A percentile compares a stretch with the other conserved stretches of the same genome.
Conservation (phyloP, 2,329 filamentous ascomycete species). For the Claviceps africana region DNA sequence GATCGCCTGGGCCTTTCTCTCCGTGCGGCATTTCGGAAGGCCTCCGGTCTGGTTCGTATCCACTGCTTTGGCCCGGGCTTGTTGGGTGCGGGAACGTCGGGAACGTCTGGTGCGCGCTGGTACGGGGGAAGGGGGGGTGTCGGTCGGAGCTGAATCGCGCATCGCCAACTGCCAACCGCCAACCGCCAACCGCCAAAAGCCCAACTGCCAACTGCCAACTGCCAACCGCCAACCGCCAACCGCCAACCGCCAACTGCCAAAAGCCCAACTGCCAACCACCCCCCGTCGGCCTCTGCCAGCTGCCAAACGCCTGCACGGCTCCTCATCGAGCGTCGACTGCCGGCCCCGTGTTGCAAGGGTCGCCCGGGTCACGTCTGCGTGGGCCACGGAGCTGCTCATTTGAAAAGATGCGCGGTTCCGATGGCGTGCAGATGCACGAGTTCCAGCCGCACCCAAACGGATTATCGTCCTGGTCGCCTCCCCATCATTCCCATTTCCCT, state of each 20-base stretch:
- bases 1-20: not conserved
- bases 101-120: no score
- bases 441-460: constrained; percentile 5
- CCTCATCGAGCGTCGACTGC: not conserved
- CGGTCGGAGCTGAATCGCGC: not conserved
- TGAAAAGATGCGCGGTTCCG: constrained; percentile 12
- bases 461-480: constrained; percentile 3
- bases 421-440: constrained; percentile 17
- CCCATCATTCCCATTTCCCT: constrained; percentile 3
- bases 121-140: no score
- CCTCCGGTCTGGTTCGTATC: not conserved
- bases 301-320: not conserved
- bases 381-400: not conserved
- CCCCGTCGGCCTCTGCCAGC: no score
- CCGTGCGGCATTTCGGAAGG: not conserved
- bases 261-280: no score
- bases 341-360: no score
- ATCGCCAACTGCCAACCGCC: not conserved
- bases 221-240: not conserved
- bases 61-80: not conserved
- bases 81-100: not conserved
- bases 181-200: not conserved
- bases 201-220: no score
- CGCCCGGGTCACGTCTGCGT: not conserved
- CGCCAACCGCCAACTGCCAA: no score